These are phyloP conservation scores for Pleurotus tuoliensis DNA, from an alignment of 768 basidiomycete genomes.

Conservation along the genomic window DNA sequence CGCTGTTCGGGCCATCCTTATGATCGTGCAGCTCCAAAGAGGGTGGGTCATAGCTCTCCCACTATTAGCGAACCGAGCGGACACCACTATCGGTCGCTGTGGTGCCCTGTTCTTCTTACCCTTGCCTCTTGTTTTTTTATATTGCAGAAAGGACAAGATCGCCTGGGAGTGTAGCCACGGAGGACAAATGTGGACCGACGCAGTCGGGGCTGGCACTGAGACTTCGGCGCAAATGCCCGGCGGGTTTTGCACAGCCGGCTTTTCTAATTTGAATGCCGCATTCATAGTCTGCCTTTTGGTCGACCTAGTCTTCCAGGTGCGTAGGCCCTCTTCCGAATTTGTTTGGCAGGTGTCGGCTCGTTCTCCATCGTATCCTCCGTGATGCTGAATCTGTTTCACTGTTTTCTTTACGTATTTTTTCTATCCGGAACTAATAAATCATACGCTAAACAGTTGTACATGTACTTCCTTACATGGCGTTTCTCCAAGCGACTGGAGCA, in stretches of 20 bases:
- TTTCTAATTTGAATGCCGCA: slow-evolving; percentile 55
- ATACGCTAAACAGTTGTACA: slow-evolving; percentile 51
- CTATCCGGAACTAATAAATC: slow-evolving; percentile 12
- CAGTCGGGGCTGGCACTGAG: slow-evolving; percentile 36
- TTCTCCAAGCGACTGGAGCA: slow-evolving; percentile 68
- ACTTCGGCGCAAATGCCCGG: slow-evolving; percentile 44
- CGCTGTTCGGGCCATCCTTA: slow-evolving; percentile 62
- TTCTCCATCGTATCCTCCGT: slow-evolving; percentile 5
- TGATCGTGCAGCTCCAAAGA: slow-evolving; percentile 70
- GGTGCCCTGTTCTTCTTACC: neutral
- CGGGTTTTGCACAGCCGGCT: slow-evolving; percentile 57
- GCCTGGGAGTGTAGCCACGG: slow-evolving; percentile 72
- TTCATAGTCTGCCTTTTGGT: slow-evolving; percentile 61
- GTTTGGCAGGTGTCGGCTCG: slow-evolving; percentile 11
- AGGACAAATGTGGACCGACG: slow-evolving; percentile 54
- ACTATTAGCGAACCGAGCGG: slow-evolving; percentile 7
- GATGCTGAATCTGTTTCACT: neutral
- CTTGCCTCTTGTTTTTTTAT: slow-evolving; percentile 5
- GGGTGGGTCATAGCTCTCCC: slow-evolving; percentile 42
- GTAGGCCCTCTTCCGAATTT: slow-evolving; percentile 10
- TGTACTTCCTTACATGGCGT: slow-evolving; percentile 74
- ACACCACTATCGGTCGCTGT: slow-evolving; percentile 5
- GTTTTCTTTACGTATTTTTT: slow-evolving; percentile 8
- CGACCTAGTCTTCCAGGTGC: slow-evolving; percentile 67
- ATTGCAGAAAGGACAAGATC: slow-evolving; percentile 59